Evolutionary conservation across 306 rosid genomes (phyloP).

Genomic region (Carpinus viminea): DNA sequence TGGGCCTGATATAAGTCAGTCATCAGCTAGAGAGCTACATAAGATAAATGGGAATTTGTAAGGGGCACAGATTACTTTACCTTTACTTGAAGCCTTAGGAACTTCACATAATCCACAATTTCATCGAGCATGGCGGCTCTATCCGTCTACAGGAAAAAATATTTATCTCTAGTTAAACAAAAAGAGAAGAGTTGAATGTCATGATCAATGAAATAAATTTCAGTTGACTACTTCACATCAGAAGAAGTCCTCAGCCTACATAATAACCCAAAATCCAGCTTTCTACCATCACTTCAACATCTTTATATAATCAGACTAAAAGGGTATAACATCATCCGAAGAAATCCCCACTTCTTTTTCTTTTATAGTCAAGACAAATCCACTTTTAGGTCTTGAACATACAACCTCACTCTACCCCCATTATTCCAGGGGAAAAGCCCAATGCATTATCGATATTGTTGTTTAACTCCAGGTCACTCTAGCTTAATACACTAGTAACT

Average conservation of each 20-base stretch:
- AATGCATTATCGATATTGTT: background rate
- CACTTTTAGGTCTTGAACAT: background rate
- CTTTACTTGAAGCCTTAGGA: slow-evolving; percentile 96
- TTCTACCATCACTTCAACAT: too few species aligned
- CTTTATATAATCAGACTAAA: too few species aligned
- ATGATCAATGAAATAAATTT: too few species aligned
- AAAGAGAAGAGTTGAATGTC: background rate
- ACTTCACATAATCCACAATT: slow-evolving; percentile 95
- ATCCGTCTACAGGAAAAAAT: slow-evolving; percentile 56
- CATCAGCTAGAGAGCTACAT: background rate
- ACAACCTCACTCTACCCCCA: background rate
- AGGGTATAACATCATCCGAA: too few species aligned
- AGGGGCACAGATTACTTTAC: slow-evolving; percentile 36
- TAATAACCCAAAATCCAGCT: too few species aligned
- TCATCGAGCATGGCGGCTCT: slow-evolving; percentile 98
- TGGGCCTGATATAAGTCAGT: background rate
- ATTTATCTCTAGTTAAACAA: background rate
- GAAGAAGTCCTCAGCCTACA: background rate
- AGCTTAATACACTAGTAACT: background rate
- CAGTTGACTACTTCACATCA: background rate
- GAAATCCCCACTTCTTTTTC: background rate
- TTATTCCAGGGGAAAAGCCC: background rate
- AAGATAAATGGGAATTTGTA: slow-evolving; percentile 4
- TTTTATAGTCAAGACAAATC: background rate
- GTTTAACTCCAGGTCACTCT: background rate